A percentile compares a stretch with the other conserved stretches of the same genome.
These are phyloP conservation scores for Cnidoscolus chayamansa DNA, from an alignment of 441 rosid genomes.

Conservation along the genomic window DNA sequence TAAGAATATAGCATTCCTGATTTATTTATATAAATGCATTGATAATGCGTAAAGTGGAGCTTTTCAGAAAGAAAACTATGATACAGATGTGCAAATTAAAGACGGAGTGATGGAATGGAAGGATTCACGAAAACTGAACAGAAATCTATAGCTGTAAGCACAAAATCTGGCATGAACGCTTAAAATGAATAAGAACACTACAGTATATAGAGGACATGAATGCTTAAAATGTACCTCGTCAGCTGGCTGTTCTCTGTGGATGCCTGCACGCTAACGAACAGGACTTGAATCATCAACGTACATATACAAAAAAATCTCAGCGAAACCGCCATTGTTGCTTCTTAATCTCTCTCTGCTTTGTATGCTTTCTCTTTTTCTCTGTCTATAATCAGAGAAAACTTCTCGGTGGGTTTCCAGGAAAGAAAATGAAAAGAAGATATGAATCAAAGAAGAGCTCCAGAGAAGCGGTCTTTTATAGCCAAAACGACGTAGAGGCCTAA, in stretches of 20 bases:
- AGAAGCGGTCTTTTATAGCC: conserved; percentile 25
- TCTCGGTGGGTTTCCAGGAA: not conserved
- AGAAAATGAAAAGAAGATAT: conserved; percentile 5
- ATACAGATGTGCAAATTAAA: not conserved
- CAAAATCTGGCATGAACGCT: not conserved
- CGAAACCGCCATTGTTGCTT: conserved; percentile 34
- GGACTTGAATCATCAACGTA: conserved; percentile 24
- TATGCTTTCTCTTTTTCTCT: not conserved
- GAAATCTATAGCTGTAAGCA: not conserved
- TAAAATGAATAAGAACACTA: not conserved
- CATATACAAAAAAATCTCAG: conserved; percentile 18
- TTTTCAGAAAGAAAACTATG: not conserved
- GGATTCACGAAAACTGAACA: not conserved
- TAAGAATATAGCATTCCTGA: not conserved
- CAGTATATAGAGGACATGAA: not conserved
- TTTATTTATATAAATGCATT: too few species aligned
- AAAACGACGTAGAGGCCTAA: conserved; percentile 4
- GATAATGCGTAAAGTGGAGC: not conserved
- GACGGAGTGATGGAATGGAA: too few species aligned
- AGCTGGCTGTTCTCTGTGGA: conserved; percentile 22
- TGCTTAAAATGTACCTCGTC: conserved; percentile 29
- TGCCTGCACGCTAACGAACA: conserved; percentile 27
- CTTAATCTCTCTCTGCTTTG: not conserved
- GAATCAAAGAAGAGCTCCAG: conserved; percentile 16
- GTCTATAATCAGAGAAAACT: not conserved